Evolutionary conservation across 495 filamentous ascomycete species (phyloP), one percentile per base, ranked within the genome.

Genomic region (Tricharina praecox): DNA sequence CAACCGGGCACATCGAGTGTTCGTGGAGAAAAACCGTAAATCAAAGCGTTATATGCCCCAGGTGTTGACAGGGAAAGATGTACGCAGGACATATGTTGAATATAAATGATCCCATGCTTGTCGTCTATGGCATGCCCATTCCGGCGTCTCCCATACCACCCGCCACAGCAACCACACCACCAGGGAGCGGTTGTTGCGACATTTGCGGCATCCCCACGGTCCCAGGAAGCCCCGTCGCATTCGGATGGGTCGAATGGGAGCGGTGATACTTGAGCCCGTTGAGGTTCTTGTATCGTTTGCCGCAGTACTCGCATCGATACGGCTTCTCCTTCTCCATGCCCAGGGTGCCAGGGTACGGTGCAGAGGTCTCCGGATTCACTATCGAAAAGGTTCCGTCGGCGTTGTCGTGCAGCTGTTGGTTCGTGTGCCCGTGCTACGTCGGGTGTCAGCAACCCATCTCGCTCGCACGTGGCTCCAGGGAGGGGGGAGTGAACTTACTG

Each of bases 291-390:
- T 99, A 99, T 20, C 90, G 79, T 68, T 99, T 99, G 53, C 90
- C 87, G 59, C 90, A 99, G 13, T 83, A 76, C 41, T 95, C 85
- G 64, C 90, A 99, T 59, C 84, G 82, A 65, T 96, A 95, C 4
- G 90, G 90, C 65, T 99, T 99, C 67, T 95, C 86, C 63, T 96
- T 99, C 66, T 99, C 90, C 92, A 99, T 99, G 7, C 92, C 92
- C 9, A 92, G 68, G 7, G 93, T 95, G 44, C 92, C 92, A 0
- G 90, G 88, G 51, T 95, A 96, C 0, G 90, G 90, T 0, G 81
- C 70, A 19, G 83, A 86, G 3, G 92, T 96, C 53, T 93, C 83
- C 0, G 90, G 92, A 57, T 99, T 93, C 42, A 99, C 88, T 39
- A 96, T 99, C 5, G 88, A 95, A 65, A 90, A 94, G 2, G 90